A percentile compares a stretch with the other conserved stretches of the same genome.
Evolutionary conservation across 2,329 filamentous ascomycete species (phyloP).

Genomic region (Fusarium mundagurra): DNA sequence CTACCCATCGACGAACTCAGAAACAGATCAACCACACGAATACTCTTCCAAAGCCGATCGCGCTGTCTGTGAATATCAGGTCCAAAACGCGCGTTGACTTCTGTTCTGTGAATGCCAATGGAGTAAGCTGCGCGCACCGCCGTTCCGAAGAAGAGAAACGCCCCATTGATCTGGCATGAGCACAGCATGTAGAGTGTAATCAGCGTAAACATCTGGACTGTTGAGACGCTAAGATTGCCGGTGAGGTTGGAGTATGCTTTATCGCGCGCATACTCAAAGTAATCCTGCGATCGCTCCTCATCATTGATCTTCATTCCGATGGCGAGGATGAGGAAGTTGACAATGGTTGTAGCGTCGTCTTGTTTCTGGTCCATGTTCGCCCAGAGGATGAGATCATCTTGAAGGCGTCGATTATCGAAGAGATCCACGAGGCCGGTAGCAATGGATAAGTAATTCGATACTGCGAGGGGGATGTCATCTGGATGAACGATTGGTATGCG

Average conservation of each 20-base stretch:
- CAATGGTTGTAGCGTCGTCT: conserved; percentile 52
- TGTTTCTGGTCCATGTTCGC: conserved; percentile 46
- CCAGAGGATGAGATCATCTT: conserved; percentile 56
- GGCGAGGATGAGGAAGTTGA: conserved; percentile 61
- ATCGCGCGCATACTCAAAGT: conserved; percentile 61
- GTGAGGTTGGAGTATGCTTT: conserved; percentile 57
- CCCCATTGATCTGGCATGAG: conserved; percentile 64
- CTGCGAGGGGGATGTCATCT: conserved; percentile 42
- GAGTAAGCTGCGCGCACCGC: conserved; percentile 63
- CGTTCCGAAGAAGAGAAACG: conserved; percentile 64
- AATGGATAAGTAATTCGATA: conserved; percentile 51
- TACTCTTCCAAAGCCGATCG: conserved; percentile 64
- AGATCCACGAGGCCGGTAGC: conserved; percentile 60
- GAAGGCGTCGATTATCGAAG: conserved; percentile 55
- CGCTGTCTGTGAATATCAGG: conserved; percentile 54
- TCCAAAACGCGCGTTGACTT: conserved; percentile 64
- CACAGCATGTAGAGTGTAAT: conserved; percentile 65
- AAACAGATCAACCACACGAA: conserved; percentile 62
- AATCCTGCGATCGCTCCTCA: conserved; percentile 53
- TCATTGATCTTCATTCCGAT: conserved; percentile 58
- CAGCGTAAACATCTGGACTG: conserved; percentile 61
- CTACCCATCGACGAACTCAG: conserved; percentile 64
- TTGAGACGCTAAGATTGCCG: conserved; percentile 59
- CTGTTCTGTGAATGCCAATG: conserved; percentile 62
- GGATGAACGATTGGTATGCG: conserved; percentile 43